These are phyloP conservation scores for Entonaema liquescens DNA, from an alignment of 495 filamentous ascomycete species.

Conservation along the genomic window DNA sequence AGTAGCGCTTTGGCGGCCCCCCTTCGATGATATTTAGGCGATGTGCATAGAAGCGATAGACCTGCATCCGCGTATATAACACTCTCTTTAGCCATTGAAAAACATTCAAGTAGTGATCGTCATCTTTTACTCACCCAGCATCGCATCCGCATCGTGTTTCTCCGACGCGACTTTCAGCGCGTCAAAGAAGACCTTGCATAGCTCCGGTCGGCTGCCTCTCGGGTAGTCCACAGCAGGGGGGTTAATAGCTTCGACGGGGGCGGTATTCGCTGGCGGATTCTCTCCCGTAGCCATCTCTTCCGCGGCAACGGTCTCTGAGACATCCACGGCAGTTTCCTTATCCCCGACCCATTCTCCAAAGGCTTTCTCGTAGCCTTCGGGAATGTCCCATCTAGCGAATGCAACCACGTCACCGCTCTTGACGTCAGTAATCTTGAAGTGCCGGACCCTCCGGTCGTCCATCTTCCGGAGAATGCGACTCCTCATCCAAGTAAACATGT, in stretches of 20 bases:
- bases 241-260: slow-evolving; percentile 3
- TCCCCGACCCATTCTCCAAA: slow-evolving; percentile 38
- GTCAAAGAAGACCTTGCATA: slow-evolving; percentile 33
- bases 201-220: slow-evolving; percentile 23
- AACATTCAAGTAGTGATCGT: neutral
- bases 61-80: slow-evolving; percentile 20
- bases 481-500: slow-evolving; percentile 39
- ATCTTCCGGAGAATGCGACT: slow-evolving; percentile 36
- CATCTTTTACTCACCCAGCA: slow-evolving; percentile 40
- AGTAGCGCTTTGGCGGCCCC: slow-evolving; percentile 48
- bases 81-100: slow-evolving; percentile 6
- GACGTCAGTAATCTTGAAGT: slow-evolving; percentile 37
- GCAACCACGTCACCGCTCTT: slow-evolving; percentile 34
- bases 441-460: slow-evolving; percentile 30
- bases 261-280: slow-evolving; percentile 6
- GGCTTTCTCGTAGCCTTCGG: slow-evolving; percentile 30
- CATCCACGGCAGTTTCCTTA: neutral
- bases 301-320: neutral
- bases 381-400: slow-evolving; percentile 44
- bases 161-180: slow-evolving; percentile 24
- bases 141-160: slow-evolving; percentile 38
- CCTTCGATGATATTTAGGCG: slow-evolving; percentile 49
- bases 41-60: slow-evolving; percentile 46
- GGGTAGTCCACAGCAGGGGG: slow-evolving; percentile 14
- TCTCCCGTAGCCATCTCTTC: neutral